phyloP scores from a whole-genome alignment of 768 basidiomycete species.

The Pleurotus sapidus region DNA sequence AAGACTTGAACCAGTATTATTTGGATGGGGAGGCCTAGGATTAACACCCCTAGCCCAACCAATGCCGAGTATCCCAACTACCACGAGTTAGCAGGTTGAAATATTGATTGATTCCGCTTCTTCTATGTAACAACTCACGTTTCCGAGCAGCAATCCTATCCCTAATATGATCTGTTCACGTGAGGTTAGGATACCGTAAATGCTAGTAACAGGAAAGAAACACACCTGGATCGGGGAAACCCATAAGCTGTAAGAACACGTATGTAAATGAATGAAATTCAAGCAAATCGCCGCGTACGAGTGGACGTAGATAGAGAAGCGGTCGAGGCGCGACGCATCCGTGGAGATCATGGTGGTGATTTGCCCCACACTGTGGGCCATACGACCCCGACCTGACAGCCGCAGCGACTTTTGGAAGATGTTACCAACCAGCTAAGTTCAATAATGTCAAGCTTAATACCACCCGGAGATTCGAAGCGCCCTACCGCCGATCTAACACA shows the following conservation, averaged over 20 bases:
- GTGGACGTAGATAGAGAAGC: slow-evolving; percentile 25
- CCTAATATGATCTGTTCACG: slow-evolving; percentile 39
- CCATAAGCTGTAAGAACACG: neutral
- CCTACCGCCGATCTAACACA: slow-evolving; percentile 30
- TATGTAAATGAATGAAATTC: neutral
- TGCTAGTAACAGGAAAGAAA: neutral
- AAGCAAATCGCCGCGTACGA: slow-evolving; percentile 14
- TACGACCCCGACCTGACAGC: slow-evolving; percentile 43
- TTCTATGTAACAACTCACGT: slow-evolving; percentile 21
- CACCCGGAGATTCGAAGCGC: slow-evolving; percentile 9
- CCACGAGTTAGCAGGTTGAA: neutral
- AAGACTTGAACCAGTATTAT: slow-evolving; percentile 37
- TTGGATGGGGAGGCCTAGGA: slow-evolving; percentile 48
- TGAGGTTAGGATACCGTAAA: neutral
- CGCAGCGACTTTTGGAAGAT: slow-evolving; percentile 54
- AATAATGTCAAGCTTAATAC: neutral
- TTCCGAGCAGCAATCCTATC: slow-evolving; percentile 46
- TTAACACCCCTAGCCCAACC: slow-evolving; percentile 46
- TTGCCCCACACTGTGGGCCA: slow-evolving; percentile 44
- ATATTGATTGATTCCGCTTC: neutral
- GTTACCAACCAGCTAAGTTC: slow-evolving; percentile 18
- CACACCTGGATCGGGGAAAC: slow-evolving; percentile 25
- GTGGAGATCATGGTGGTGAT: slow-evolving; percentile 51
- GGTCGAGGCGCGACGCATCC: slow-evolving; percentile 42
- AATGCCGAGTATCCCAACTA: slow-evolving; percentile 53